Base-by-base conservation (phyloP, 2,329 filamentous ascomycete genomes). In the Calonectria fujianensis region DNA sequence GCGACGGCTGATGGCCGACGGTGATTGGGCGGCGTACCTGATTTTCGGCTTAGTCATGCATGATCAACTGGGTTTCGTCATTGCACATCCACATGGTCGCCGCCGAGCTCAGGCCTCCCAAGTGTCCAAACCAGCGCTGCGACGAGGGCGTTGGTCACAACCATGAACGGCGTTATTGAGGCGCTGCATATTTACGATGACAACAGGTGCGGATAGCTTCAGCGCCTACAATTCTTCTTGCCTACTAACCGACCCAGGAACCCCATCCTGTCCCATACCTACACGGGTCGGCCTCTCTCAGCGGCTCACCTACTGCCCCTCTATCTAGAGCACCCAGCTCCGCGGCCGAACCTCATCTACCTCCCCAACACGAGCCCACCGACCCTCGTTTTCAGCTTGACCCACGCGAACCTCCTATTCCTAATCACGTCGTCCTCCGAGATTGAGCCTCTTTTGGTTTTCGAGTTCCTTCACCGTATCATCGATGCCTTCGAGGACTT, bases 151-250 rank as follows among this genome's bases (percentile, higher is more conserved):
- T 79, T 76, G 78, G 79, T 77, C 75, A 76, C 83, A 85, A 93
- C 86, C 84, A 96, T 96, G 94, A 95, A 91, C 88, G 93, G 95
- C 87, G 92, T 94, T 83, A 94, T 99, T 83, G 96, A 98, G 89
- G 97, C 96, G 84, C 90, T 99, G 82, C 96, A 98, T 89, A 96
- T 99, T 84, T 98, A 94, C 86, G 96, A 98, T 91, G 96, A 98
- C 89, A 93, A 96, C 87, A 95, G 96, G 96, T 98, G 88, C 67
- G 10, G 72, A 35, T 8, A 59, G 20, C 61, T 24, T 20, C 45
- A 45, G 37, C 18, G 6, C 14, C 24, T 29, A 41, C 31, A 75
- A 72, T 69, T 20, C 32, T 52, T 45, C 39, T 63, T 48, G 66
- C 29, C 16, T 61, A 80, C 83, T 85, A 72, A 81, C 76, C 48